A percentile compares a stretch with the other conserved stretches of the same genome.
Conservation (phyloP, 2,329 filamentous ascomycete species). For the Aspergillus transmontanensis region DNA sequence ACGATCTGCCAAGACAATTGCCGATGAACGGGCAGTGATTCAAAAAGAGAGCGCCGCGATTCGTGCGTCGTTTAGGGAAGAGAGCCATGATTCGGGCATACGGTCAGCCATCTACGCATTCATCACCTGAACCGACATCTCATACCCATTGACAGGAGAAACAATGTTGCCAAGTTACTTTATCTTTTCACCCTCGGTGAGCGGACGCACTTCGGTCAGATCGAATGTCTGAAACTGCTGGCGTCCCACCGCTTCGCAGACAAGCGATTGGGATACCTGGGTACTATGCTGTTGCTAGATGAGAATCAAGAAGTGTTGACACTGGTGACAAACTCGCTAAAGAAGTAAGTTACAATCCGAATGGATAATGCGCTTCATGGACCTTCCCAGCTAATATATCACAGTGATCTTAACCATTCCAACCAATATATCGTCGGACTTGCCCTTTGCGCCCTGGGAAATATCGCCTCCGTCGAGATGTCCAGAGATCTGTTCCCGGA, state of each 20-base stretch:
- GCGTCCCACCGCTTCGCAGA: constrained; percentile 97
- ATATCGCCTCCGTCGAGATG: constrained; percentile 98
- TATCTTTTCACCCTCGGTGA: constrained; percentile 98
- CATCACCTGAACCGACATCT: constrained; percentile 20
- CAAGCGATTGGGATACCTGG: constrained; percentile 92
- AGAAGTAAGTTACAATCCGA: constrained; percentile 69
- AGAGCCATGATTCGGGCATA: constrained; percentile 87
- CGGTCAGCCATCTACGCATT: constrained; percentile 61
- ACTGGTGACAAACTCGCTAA: constrained; percentile 93
- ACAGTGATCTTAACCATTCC: constrained; percentile 89
- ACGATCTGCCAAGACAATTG: constrained; percentile 96
- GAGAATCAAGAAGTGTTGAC: constrained; percentile 99
- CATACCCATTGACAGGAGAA: constrained; percentile 65
- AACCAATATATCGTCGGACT: constrained; percentile 99
- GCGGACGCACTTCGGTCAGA: constrained; percentile 97
- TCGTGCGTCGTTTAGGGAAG: constrained; percentile 94
- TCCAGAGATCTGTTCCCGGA: constrained; percentile 95
- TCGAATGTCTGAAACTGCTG: constrained; percentile 96
- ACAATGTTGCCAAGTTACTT: constrained; percentile 97
- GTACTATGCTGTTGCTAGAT: constrained; percentile 92
- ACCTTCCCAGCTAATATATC: constrained; percentile 35
- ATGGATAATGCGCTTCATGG: not conserved
- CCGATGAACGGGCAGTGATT: constrained; percentile 96
- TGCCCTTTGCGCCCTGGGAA: constrained; percentile 92
- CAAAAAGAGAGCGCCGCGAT: constrained; percentile 99